A percentile compares a stretch with the other conserved stretches of the same genome.
These are phyloP conservation scores for Fusarium tuaranense DNA, from an alignment of 2,329 filamentous ascomycete species.

Conservation along the genomic window DNA sequence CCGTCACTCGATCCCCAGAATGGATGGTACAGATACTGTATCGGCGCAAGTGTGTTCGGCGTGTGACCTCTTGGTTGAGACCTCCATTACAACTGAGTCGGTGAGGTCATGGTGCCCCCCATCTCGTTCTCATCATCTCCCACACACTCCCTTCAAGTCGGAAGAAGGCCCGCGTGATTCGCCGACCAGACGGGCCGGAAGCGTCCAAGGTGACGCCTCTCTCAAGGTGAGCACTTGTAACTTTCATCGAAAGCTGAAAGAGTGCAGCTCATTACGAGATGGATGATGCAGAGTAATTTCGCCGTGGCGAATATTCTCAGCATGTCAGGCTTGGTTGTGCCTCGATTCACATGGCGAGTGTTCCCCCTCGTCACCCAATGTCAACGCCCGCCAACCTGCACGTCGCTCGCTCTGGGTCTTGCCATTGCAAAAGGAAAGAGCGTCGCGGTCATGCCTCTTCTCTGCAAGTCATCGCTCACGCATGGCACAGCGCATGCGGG, in stretches of 20 bases:
- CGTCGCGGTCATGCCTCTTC: neutral
- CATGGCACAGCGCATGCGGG: conserved; percentile 15
- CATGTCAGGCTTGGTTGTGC: neutral
- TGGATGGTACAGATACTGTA: conserved; percentile 3
- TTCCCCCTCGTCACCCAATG: neutral
- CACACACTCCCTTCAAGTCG: neutral
- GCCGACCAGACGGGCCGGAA: conserved; percentile 6
- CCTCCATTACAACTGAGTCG: conserved; percentile 21
- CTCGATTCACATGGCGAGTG: neutral
- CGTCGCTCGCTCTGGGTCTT: neutral
- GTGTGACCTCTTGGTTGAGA: conserved; percentile 23
- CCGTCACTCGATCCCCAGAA: neutral
- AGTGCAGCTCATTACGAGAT: conserved; percentile 20
- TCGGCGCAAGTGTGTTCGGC: conserved; percentile 4
- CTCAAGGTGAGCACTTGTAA: neutral
- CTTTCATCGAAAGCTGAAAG: neutral
- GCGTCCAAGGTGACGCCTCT: conserved; percentile 1
- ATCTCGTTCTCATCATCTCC: conserved; percentile 3
- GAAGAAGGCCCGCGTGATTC: conserved; percentile 24
- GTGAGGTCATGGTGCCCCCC: conserved; percentile 27
- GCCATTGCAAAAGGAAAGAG: neutral
- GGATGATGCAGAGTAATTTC: neutral
- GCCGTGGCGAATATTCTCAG: conserved; percentile 1
- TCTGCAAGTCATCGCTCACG: conserved; percentile 13
- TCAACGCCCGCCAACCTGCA: neutral